Evolutionary conservation across 2,329 filamentous ascomycete species (phyloP).

Genomic region (Ceratocystis eucalypticola): DNA sequence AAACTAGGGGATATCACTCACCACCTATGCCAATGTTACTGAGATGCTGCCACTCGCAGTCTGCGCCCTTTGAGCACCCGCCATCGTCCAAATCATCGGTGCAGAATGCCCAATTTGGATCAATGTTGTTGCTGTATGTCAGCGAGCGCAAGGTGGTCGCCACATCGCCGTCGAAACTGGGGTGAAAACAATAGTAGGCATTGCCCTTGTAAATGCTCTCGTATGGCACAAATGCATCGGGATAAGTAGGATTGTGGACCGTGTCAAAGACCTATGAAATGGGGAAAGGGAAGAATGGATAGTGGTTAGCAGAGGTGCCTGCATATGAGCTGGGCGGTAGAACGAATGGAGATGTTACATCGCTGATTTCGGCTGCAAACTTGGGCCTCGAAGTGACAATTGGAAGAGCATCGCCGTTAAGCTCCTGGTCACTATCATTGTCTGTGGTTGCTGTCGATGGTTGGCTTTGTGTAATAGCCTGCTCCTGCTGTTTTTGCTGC

Average conservation of each 20-base stretch:
- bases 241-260: constrained; percentile 14
- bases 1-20: constrained; percentile 39
- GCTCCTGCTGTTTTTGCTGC: neutral
- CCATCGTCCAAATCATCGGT: constrained; percentile 57
- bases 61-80: constrained; percentile 51
- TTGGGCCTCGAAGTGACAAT: neutral
- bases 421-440: neutral
- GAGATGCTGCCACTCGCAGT: constrained; percentile 73
- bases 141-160: constrained; percentile 70
- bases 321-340: neutral
- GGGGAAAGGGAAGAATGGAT: no score
- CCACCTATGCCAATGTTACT: constrained; percentile 56
- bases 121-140: constrained; percentile 87
- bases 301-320: neutral
- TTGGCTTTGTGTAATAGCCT: neutral
- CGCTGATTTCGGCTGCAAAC: constrained; percentile 13
- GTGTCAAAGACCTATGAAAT: constrained; percentile 10
- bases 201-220: constrained; percentile 71
- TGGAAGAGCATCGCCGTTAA: neutral
- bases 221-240: constrained; percentile 44
- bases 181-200: constrained; percentile 81
- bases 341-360: constrained; percentile 8
- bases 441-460: neutral
- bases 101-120: constrained; percentile 61
- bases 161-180: constrained; percentile 55